Conservation (phyloP, 2,329 filamentous ascomycete species). For the Chrysoporthe deuterocubensis region DNA sequence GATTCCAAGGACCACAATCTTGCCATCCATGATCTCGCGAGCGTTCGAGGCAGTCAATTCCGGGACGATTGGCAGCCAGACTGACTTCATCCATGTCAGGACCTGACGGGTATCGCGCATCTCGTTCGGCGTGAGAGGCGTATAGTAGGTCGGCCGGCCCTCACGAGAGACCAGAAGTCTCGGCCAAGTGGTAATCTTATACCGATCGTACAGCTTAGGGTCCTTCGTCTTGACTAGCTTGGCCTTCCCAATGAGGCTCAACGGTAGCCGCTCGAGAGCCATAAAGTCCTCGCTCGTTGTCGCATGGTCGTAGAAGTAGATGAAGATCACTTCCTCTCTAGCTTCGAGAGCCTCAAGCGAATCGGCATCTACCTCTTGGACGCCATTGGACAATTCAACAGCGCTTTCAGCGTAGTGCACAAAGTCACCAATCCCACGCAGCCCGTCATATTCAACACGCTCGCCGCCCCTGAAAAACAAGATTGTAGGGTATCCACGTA, state of each 20-base stretch:
- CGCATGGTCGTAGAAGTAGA: conserved; percentile 97
- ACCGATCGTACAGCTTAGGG: conserved; percentile 73
- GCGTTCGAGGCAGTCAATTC: conserved; percentile 92
- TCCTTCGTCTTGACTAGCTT: conserved; percentile 88
- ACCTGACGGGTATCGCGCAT: conserved; percentile 88
- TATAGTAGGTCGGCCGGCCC: conserved; percentile 88
- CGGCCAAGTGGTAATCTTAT: conserved; percentile 98
- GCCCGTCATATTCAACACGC: conserved; percentile 88
- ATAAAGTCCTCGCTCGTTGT: conserved; percentile 91
- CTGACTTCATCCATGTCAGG: conserved; percentile 90
- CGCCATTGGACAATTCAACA: conserved; percentile 73
- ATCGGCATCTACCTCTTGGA: conserved; percentile 78
- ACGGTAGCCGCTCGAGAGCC: conserved; percentile 82
- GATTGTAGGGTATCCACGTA: conserved; percentile 84
- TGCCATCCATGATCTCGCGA: conserved; percentile 91
- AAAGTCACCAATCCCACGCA: conserved; percentile 90
- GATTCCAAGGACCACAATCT: conserved; percentile 91
- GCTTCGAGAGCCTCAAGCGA: conserved; percentile 83
- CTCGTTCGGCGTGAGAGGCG: conserved; percentile 81
- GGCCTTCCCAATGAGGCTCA: conserved; percentile 88
- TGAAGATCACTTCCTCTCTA: conserved; percentile 92
- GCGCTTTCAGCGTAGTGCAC: conserved; percentile 86
- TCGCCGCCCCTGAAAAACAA: conserved; percentile 92
- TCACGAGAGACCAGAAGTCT: conserved; percentile 87
- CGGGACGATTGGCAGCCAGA: conserved; percentile 95